These are phyloP conservation scores for Monilinia polystroma DNA, from an alignment of 2,329 filamentous ascomycete genomes.

Conservation along the genomic window DNA sequence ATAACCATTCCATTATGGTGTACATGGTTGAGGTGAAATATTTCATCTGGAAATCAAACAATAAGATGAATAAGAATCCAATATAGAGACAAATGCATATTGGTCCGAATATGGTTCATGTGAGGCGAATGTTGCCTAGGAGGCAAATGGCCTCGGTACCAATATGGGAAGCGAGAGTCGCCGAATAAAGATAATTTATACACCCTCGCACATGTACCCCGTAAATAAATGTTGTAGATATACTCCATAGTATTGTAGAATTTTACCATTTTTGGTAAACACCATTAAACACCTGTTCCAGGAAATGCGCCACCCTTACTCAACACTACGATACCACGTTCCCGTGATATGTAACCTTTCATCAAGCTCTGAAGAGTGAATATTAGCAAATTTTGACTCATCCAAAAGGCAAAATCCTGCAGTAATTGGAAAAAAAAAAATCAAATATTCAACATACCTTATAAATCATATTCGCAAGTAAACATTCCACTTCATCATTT, in stretches of 20 bases:
- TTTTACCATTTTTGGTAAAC: not conserved
- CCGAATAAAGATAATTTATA: not conserved
- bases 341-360: constrained; percentile 97
- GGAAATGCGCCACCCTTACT: constrained; percentile 94
- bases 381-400: constrained; percentile 9
- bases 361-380: constrained; percentile 50
- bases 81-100: not conserved
- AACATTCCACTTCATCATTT: constrained; percentile 90
- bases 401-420: not conserved
- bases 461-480: constrained; percentile 96
- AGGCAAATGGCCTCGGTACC: constrained; percentile 9
- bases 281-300: constrained; percentile 67
- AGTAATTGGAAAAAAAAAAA: not conserved
- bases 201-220: not conserved
- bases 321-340: constrained; percentile 84
- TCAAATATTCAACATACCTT: constrained; percentile 61
- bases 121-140: not conserved
- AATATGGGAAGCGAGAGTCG: not conserved
- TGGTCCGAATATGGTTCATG: not conserved
- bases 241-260: not conserved
- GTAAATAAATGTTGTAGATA: not conserved
- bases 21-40: not conserved
- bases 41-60: too few relatives aligned
- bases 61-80: not conserved
- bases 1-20: not conserved